These are phyloP conservation scores for Talaromyces amestolkiae DNA, from an alignment of 2,329 filamentous ascomycete species.

Conservation along the genomic window DNA sequence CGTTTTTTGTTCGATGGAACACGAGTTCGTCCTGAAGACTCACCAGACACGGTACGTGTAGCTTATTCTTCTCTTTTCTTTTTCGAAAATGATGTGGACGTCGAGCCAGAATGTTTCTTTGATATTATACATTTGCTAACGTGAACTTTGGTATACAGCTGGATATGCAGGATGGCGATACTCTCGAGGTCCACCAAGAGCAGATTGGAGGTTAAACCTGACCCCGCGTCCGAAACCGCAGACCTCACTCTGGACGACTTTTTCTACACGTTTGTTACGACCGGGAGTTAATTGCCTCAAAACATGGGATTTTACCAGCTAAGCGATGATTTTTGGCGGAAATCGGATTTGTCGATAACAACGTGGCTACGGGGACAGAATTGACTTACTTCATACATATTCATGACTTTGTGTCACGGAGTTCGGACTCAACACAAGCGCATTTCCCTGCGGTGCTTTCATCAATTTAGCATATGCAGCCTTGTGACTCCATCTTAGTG, in stretches of 20 bases:
- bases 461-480: neutral
- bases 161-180: slow-evolving; percentile 95
- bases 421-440: neutral
- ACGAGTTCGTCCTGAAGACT: slow-evolving; percentile 83
- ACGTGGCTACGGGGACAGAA: neutral
- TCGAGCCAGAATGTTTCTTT: neutral
- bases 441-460: neutral
- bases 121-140: neutral
- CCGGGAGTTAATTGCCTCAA: neutral
- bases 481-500: neutral
- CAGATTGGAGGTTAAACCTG: slow-evolving; percentile 73
- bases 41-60: slow-evolving; percentile 76
- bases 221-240: neutral
- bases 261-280: slow-evolving; percentile 7
- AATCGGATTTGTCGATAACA: neutral
- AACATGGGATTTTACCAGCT: neutral
- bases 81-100: neutral
- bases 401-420: neutral
- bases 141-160: slow-evolving; percentile 59
- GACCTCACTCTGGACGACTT: neutral
- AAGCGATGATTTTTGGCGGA: slow-evolving; percentile 6
- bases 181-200: slow-evolving; percentile 95
- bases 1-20: slow-evolving; percentile 96
- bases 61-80: slow-evolving; percentile 6
- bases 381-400: neutral